Percentiles rank a stretch among this genome's conserved stretches.
Evolutionary conservation across 139 green algal species (phyloP).

Genomic region (Dunaliella primolecta): DNA sequence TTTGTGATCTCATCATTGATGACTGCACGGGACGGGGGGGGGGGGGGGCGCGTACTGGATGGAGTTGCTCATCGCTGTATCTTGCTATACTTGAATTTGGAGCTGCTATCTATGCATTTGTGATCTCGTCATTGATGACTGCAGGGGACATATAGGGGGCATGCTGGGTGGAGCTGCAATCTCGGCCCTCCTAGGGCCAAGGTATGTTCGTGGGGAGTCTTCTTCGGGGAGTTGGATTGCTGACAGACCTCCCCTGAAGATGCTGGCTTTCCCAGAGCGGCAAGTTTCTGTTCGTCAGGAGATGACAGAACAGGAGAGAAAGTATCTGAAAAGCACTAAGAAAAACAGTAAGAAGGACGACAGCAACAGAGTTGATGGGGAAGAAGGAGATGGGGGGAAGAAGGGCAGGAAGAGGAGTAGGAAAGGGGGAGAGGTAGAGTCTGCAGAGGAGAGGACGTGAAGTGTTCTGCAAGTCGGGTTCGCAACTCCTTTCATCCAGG

Average conservation of each 20-base stretch:
- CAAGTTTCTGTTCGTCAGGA: background rate
- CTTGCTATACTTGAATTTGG: background rate
- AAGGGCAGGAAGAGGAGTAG: slow-evolving; percentile 9
- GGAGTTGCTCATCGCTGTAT: background rate
- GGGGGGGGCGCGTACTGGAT: background rate
- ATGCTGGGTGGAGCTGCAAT: slow-evolving; percentile 48
- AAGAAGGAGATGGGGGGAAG: background rate
- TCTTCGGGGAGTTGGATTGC: background rate
- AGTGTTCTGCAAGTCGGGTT: too few species aligned
- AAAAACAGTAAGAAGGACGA: background rate
- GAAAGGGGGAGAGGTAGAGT: background rate
- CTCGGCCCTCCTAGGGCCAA: slow-evolving; percentile 48
- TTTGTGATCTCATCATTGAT: too few species aligned
- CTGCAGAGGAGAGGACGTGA: background rate
- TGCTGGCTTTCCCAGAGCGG: slow-evolving; percentile 28
- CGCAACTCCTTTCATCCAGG: too few species aligned
- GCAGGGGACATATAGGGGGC: slow-evolving; percentile 60
- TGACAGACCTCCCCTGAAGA: slow-evolving; percentile 31
- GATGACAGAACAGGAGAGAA: background rate
- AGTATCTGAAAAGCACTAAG: background rate
- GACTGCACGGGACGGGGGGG: background rate
- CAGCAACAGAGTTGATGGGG: background rate
- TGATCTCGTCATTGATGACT: background rate
- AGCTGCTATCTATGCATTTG: background rate
- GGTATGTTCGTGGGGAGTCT: slow-evolving; percentile 8